Percentiles rank a stretch among this genome's conserved stretches.
phyloP scores from a whole-genome alignment of 805 yeast species.

The Saccharomycopsis fodiens region DNA sequence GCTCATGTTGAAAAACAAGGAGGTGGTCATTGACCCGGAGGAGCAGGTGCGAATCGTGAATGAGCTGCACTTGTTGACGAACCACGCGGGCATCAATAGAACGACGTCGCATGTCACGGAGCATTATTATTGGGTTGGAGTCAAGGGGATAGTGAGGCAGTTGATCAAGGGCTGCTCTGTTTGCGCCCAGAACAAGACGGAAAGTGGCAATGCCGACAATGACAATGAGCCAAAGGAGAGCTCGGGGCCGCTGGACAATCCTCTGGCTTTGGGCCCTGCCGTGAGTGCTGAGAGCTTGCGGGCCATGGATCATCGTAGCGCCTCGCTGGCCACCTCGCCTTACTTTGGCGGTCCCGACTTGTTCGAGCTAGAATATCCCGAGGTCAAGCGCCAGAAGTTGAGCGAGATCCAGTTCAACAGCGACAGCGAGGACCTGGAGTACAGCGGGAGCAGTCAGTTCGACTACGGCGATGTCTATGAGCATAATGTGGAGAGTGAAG shows the following conservation, averaged over 20 bases:
- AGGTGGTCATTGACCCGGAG: constrained; percentile 72
- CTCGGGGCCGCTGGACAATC: not conserved
- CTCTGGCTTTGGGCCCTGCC: no score
- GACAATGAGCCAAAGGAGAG: not conserved
- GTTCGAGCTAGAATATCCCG: not conserved
- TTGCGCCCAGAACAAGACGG: not conserved
- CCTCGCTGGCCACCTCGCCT: not conserved
- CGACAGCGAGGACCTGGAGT: constrained; percentile 14
- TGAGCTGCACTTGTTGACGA: constrained; percentile 50
- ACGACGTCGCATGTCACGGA: constrained; percentile 74
- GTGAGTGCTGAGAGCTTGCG: not conserved
- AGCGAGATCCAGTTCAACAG: constrained; percentile 12
- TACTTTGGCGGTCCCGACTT: not conserved
- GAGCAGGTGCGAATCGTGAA: constrained; percentile 70
- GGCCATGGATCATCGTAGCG: not conserved
- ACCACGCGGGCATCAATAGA: constrained; percentile 85
- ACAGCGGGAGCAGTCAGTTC: constrained; percentile 4
- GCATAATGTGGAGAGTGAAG: not conserved
- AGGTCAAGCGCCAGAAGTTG: constrained; percentile 5
- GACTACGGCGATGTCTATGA: constrained; percentile 1
- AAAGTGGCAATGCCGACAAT: no score
- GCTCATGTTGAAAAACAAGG: constrained; percentile 67
- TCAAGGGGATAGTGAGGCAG: constrained; percentile 77
- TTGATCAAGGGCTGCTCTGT: constrained; percentile 64
- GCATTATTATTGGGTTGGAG: constrained; percentile 83